Conservation (phyloP, 768 basidiomycete genomes). For the Amanita polypyramis region DNA sequence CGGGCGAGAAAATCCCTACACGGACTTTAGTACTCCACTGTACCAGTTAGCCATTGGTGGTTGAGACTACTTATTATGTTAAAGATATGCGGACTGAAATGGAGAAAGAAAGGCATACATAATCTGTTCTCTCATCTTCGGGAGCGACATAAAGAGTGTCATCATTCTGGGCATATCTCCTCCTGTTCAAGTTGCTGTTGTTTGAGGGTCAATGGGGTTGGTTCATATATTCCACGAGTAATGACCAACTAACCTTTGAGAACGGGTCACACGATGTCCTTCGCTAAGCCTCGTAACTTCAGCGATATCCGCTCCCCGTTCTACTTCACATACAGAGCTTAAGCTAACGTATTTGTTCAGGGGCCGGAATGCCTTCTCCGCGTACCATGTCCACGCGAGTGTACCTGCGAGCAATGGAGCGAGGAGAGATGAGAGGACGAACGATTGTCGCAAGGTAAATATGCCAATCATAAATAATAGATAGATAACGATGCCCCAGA, state of each 20-base stretch:
- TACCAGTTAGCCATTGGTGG: conserved; percentile 97
- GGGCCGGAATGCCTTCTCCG: conserved; percentile 54
- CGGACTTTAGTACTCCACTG: conserved; percentile 80
- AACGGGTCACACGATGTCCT: conserved; percentile 82
- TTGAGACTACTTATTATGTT: conserved; percentile 52
- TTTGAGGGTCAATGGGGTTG: conserved; percentile 2
- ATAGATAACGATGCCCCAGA: conserved; percentile 90
- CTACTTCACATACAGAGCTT: conserved; percentile 81
- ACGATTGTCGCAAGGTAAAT: conserved; percentile 55
- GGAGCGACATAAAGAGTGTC: conserved; percentile 94
- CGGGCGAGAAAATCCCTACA: conserved; percentile 10
- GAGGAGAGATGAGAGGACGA: conserved; percentile 43
- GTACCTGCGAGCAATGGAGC: conserved; percentile 71
- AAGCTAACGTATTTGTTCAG: conserved; percentile 78
- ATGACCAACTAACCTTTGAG: conserved; percentile 56
- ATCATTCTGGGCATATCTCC: conserved; percentile 88
- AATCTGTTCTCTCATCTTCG: conserved; percentile 87
- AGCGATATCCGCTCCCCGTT: conserved; percentile 78
- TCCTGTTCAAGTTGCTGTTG: conserved; percentile 66
- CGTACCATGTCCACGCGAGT: conserved; percentile 72
- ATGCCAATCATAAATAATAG: conserved; percentile 96
- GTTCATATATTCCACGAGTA: not conserved
- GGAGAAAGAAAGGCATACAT: conserved; percentile 33
- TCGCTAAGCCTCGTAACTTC: conserved; percentile 65
- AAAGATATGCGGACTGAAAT: conserved; percentile 5